Evolutionary conservation across 495 filamentous ascomycete genomes (phyloP).

Genomic region (Penicillium coffeae): DNA sequence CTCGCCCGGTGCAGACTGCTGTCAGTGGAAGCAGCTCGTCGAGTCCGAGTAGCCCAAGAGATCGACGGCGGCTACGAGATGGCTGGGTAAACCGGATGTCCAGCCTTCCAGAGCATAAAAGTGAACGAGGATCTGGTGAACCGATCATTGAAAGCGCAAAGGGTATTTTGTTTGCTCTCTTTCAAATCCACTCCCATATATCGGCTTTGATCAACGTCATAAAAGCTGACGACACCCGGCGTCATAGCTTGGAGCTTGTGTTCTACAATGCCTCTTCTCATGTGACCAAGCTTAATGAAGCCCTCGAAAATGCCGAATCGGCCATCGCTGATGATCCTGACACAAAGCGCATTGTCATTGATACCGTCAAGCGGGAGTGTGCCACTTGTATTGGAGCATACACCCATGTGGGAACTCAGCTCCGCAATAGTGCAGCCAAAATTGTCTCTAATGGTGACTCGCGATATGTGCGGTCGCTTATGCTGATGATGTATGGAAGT

Average conservation of each 20-base stretch:
- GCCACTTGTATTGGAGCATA: conserved; percentile 73
- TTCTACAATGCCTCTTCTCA: conserved; percentile 73
- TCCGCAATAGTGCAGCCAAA: conserved; percentile 64
- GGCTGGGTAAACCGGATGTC: conserved; percentile 72
- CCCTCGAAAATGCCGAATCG: conserved; percentile 62
- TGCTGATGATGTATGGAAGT: conserved; percentile 78
- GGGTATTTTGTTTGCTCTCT: conserved; percentile 81
- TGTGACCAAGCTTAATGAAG: conserved; percentile 69
- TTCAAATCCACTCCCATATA: conserved; percentile 74
- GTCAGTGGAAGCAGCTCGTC: conserved; percentile 45
- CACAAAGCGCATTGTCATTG: conserved; percentile 41
- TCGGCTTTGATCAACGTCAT: conserved; percentile 68
- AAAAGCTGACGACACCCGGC: conserved; percentile 60
- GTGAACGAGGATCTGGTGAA: conserved; percentile 54
- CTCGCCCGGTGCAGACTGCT: conserved; percentile 37
- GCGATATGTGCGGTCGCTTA: conserved; percentile 72
- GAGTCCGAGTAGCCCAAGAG: conserved; percentile 55
- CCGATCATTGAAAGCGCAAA: conserved; percentile 76
- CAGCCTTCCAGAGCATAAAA: conserved; percentile 77
- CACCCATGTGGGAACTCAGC: conserved; percentile 64
- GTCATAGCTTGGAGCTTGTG: conserved; percentile 70
- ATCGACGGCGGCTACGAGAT: conserved; percentile 46
- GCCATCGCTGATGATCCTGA: conserved; percentile 35
- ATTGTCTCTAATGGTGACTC: conserved; percentile 72
- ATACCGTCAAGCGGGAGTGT: conserved; percentile 61